These are phyloP conservation scores for Allantophomopsis lycopodina DNA, from an alignment of 2,329 filamentous ascomycete genomes.

Conservation along the genomic window DNA sequence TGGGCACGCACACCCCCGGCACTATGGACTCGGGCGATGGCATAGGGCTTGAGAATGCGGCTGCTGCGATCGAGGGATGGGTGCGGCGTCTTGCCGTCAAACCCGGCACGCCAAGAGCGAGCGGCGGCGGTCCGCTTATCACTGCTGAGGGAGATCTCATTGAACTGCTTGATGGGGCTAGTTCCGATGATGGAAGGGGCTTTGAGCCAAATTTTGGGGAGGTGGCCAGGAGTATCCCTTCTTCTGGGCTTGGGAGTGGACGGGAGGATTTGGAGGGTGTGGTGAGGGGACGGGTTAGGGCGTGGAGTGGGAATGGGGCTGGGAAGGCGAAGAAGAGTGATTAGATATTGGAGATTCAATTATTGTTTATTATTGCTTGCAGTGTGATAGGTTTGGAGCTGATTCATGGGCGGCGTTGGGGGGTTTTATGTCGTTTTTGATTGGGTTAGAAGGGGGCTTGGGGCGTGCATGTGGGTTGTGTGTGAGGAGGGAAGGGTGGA, in stretches of 20 bases:
- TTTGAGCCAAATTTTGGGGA: slow-evolving; percentile 14
- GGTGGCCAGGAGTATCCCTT: slow-evolving; percentile 5
- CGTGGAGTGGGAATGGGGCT: neutral
- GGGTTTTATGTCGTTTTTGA: too few species aligned
- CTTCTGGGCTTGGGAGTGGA: slow-evolving; percentile 7
- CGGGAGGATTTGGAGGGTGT: slow-evolving; percentile 3
- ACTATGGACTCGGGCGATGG: slow-evolving; percentile 24
- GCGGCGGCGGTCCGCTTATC: slow-evolving; percentile 17
- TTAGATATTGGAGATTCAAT: neutral
- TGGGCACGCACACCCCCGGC: slow-evolving; percentile 21
- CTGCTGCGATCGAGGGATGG: slow-evolving; percentile 83
- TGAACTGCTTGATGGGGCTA: slow-evolving; percentile 50
- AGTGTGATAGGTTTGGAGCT: too few species aligned
- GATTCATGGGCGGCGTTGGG: too few species aligned
- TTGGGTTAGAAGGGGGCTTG: too few species aligned
- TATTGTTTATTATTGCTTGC: too few species aligned
- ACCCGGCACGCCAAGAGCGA: slow-evolving; percentile 27
- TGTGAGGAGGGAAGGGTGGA: too few species aligned
- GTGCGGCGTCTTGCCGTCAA: slow-evolving; percentile 67
- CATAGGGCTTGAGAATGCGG: slow-evolving; percentile 62
- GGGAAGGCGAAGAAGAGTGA: neutral
- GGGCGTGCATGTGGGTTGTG: too few species aligned
- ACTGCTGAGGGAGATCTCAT: slow-evolving; percentile 48
- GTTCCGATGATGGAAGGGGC: slow-evolving; percentile 35
- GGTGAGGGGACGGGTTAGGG: neutral